Base-by-base conservation (phyloP, 768 basidiomycete species). In the Suillus placidus region DNA sequence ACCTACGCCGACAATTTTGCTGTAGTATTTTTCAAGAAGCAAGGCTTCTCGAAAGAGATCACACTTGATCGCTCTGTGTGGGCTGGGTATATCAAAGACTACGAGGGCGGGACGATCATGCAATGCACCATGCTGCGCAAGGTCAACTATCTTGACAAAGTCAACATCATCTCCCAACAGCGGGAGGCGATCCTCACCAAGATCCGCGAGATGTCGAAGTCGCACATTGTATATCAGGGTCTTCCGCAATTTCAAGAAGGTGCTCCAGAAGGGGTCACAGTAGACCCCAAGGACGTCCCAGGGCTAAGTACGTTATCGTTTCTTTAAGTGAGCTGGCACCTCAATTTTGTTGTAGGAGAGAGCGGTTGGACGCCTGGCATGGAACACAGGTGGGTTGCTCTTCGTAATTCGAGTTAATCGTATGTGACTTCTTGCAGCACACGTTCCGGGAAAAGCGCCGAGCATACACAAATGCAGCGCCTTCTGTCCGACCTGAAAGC, bases 71-170 rank as follows among this genome's bases (percentile, higher is more conserved):
- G 96, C 52, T 88, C 92, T 2, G 83, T 91, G 9, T 99, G 97
- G 97, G 96, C 97, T 0, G 97, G 96, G 13, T 99, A 99, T 77
- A 99, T 99, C 87, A 99, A 99, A 77, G 97, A 99, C 76, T 99
- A 99, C 78, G 97, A 99, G 77, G 97, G 97, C 47, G 96, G 94
- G 20, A 99, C 97, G 54, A 95, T 99, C 80, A 98, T 99, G 96
- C 94, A 96, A 77, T 99, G 97, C 73, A 91, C 91, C 7, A 91
- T 99, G 93, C 78, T 99, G n/a, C 88, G 85, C 61, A 94, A 93
- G 74, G 88, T 99, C 67, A 88, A 95, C 73, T 99, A 99, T 73
- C 83, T 96, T 66, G 83, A 91, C 69, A 94, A 93, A 66, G 83
- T 86, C 37, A 87, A 87, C 63, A 88, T 92, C 67, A 81, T 98